Base-by-base conservation (phyloP, 352 stramenopile species). In the Globisporangium apiculatum region DNA sequence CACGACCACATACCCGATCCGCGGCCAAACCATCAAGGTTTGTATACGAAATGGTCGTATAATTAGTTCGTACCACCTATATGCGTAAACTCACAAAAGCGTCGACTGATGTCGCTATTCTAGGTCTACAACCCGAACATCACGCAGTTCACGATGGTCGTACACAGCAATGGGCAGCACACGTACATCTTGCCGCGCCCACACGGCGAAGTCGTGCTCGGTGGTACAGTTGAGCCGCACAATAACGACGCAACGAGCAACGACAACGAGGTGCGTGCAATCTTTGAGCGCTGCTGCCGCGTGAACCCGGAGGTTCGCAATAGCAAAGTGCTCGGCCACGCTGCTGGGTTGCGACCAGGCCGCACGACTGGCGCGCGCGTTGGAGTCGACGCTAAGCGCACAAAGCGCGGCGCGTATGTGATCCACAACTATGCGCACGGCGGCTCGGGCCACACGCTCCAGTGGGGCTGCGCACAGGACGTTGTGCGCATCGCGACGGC, bases 351-450 rank as follows among this genome's bases (percentile, higher is more conserved):
- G 11, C 73, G 79, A 45, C 79, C 79, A 2, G 57, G 66, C 3
- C 72, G 75, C 11, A 48, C 62, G 7, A 58, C 65, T 24, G 72
- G 77, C 8, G 69, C 86, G 47, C 73, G 75, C 2, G 64, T 89
- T 3, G 72, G 83, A 40, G 51, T 76, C n/a, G 69, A 86, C 3
- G 18, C 72, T 3, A 55, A 51, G 8, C 71, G 57, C 51, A 77
- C 65, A 3, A 58, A 41, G 7, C 49, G 48, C 9, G 76, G 79
- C 6, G 76, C 79, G 0, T 0, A 79, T 5, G 62, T 87, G 40
- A 81, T 89, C 66, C 76, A 89, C 68, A 89, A 87, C 67, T 89
- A 89, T 40, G 79, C 67, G 5, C 79, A 89, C 41, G 75, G 59
- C 8, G 79, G 79, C 42, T 87, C 75, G 31, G 79, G 79, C 36